Conservation (phyloP, 768 basidiomycete species). For the Suillus subaureus region DNA sequence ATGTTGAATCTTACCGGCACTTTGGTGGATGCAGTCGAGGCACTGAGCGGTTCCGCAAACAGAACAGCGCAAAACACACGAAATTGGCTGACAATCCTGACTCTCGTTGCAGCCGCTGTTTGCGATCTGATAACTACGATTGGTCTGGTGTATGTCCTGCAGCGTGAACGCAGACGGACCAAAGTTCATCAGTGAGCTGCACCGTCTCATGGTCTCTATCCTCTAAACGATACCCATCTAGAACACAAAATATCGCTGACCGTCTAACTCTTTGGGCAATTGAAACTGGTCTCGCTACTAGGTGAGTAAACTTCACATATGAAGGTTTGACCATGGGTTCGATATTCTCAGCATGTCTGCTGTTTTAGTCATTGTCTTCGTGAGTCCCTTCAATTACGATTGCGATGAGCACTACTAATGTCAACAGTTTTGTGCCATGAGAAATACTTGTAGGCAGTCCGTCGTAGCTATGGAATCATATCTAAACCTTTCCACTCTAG, state of each 20-base stretch:
- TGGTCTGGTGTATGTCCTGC: constrained; percentile 11
- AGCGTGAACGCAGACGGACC: constrained; percentile 3
- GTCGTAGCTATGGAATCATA: background rate
- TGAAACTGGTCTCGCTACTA: constrained; percentile 6
- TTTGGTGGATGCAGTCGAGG: constrained; percentile 5
- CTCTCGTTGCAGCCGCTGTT: constrained; percentile 8
- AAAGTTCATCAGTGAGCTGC: background rate
- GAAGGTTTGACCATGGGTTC: background rate
- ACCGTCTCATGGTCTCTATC: background rate
- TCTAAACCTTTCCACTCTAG: background rate
- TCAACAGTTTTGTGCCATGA: background rate
- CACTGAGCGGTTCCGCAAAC: background rate
- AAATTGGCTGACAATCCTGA: constrained; percentile 11
- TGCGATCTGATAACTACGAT: constrained; percentile 11
- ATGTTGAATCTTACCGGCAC: constrained; percentile 7
- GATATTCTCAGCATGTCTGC: constrained; percentile 7
- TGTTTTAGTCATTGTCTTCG: constrained; percentile 4
- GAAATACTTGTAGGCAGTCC: background rate
- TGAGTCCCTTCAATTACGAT: background rate
- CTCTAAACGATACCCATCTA: background rate
- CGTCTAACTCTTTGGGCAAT: constrained; percentile 3
- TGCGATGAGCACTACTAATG: background rate
- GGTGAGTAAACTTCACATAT: background rate
- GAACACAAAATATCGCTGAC: background rate
- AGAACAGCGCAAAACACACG: background rate